Conservation (phyloP, 2,329 filamentous ascomycete genomes). For the Sarocladium strictum region DNA sequence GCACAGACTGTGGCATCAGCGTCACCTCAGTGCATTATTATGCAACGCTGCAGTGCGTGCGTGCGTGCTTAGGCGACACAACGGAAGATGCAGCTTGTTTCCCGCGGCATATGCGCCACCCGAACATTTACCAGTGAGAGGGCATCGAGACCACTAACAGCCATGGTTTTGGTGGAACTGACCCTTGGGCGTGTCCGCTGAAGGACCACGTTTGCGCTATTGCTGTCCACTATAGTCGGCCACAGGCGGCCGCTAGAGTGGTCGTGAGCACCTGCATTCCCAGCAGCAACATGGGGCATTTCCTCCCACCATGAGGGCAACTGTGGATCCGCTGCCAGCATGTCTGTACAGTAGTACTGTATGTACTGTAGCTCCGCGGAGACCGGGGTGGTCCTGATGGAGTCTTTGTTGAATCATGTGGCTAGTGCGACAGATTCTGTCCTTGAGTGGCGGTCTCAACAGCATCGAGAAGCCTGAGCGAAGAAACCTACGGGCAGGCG, state of each 20-base stretch:
- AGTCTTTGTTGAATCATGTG: constrained; percentile 2
- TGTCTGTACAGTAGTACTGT: not conserved
- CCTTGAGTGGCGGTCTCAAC: no score
- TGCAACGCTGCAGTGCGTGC: not conserved
- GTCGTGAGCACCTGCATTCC: not conserved
- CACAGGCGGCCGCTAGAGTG: not conserved
- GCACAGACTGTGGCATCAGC: no score
- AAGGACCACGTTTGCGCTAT: not conserved
- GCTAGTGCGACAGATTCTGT: not conserved
- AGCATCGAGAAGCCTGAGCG: not conserved
- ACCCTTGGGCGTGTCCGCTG: no score
- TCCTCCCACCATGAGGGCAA: not conserved
- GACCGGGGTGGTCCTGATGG: not conserved
- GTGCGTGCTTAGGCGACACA: not conserved
- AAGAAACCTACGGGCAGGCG: constrained; percentile 1
- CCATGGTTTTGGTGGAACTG: no score
- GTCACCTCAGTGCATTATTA: no score
- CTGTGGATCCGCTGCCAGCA: not conserved
- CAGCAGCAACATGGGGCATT: not conserved
- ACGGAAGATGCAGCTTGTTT: not conserved
- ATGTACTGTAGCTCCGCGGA: not conserved
- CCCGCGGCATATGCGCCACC: not conserved
- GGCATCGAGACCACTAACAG: not conserved
- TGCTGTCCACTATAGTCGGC: not conserved
- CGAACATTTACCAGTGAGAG: not conserved